Evolutionary conservation across 2,329 filamentous ascomycete species (phyloP).

Genomic region (Clonostachys chloroleuca): DNA sequence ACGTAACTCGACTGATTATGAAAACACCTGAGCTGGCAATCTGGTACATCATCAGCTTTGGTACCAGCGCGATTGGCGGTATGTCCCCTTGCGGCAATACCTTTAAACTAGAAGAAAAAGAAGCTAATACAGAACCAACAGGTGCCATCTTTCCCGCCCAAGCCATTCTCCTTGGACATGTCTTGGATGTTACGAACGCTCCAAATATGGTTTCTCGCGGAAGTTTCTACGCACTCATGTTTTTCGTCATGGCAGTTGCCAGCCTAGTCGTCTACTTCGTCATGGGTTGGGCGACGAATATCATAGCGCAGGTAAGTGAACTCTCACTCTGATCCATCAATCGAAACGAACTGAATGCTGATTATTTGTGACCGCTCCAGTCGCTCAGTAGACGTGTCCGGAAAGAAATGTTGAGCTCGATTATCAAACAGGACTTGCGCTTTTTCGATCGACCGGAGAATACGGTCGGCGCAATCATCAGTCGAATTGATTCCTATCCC

Average conservation of each 20-base stretch:
- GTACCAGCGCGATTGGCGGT: not conserved
- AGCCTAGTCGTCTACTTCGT: conserved; percentile 27
- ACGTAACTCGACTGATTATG: too few relatives aligned
- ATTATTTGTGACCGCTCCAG: not conserved
- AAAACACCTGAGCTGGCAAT: not conserved
- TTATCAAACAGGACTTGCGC: conserved; percentile 32
- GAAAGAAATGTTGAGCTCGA: conserved; percentile 16
- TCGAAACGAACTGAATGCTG: not conserved
- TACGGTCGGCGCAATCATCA: conserved; percentile 22
- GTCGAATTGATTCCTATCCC: conserved; percentile 20
- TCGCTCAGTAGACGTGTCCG: conserved; percentile 15
- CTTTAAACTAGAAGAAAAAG: too few relatives aligned
- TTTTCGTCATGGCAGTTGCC: conserved; percentile 35
- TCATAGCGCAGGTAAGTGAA: conserved; percentile 8
- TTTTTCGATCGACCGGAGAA: conserved; percentile 27
- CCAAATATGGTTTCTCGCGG: too few relatives aligned
- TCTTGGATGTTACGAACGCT: conserved; percentile 10
- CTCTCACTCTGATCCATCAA: too few relatives aligned
- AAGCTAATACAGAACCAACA: conserved; percentile 20
- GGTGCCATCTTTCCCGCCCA: not conserved
- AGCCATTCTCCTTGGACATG: conserved; percentile 9
- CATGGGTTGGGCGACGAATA: conserved; percentile 12
- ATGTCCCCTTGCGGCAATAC: not conserved
- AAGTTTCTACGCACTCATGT: conserved; percentile 29
- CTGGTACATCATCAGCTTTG: not conserved